Evolutionary conservation across 495 filamentous ascomycete species (phyloP).

Genomic region (Tuber umbilicatum): DNA sequence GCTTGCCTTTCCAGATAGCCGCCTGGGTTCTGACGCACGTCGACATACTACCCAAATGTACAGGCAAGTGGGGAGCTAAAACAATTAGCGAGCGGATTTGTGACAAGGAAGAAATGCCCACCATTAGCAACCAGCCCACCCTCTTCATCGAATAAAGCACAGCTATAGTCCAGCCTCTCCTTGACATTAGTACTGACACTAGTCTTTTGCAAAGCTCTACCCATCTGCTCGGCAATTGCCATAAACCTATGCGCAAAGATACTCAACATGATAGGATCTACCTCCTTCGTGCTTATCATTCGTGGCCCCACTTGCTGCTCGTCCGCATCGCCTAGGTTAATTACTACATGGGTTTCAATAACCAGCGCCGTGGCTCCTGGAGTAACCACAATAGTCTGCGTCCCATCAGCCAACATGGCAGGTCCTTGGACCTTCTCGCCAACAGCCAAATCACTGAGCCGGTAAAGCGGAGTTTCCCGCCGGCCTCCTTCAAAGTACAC

Average conservation of each 20-base stretch:
- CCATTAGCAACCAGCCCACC: constrained; percentile 89
- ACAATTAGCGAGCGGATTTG: not conserved
- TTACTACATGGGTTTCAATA: constrained; percentile 65
- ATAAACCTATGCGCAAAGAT: constrained; percentile 97
- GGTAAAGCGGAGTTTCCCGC: constrained; percentile 76
- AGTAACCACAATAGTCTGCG: constrained; percentile 89
- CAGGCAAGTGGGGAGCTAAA: constrained; percentile 77
- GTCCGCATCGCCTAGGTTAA: constrained; percentile 60
- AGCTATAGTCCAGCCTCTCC: constrained; percentile 93
- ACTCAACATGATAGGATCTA: constrained; percentile 84
- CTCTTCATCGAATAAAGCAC: constrained; percentile 84
- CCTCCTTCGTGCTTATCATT: constrained; percentile 49
- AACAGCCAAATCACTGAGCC: constrained; percentile 66
- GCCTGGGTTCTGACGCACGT: constrained; percentile 92
- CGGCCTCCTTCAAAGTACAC: constrained; percentile 72
- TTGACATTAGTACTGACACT: constrained; percentile 98
- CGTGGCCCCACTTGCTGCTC: constrained; percentile 48
- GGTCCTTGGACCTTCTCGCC: constrained; percentile 77
- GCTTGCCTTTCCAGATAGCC: constrained; percentile 81
- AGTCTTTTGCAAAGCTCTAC: constrained; percentile 89
- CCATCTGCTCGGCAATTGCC: constrained; percentile 99
- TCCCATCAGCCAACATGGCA: constrained; percentile 87
- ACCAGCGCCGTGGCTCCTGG: constrained; percentile 68
- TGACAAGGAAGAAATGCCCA: constrained; percentile 20
- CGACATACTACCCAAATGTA: constrained; percentile 89